Evolutionary conservation across 2,329 filamentous ascomycete genomes (phyloP).

Genomic region (Nannizziopsis barbatae): DNA sequence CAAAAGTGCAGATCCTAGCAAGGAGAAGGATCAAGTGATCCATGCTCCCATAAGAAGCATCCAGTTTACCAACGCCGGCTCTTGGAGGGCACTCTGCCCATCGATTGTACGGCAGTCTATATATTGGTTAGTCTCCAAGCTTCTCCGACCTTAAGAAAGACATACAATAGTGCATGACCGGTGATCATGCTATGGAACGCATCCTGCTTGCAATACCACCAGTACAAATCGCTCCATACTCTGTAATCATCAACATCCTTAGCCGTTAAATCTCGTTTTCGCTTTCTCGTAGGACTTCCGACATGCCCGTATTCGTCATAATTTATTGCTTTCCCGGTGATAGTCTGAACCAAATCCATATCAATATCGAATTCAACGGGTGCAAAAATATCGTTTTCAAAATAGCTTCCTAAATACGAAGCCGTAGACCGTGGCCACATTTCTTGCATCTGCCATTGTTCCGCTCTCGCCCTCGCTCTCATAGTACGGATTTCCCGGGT

Average conservation of each 20-base stretch:
- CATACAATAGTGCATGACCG: slow-evolving; percentile 74
- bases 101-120: slow-evolving; percentile 63
- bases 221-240: slow-evolving; percentile 74
- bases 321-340: slow-evolving; percentile 47
- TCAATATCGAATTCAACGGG: slow-evolving; percentile 42
- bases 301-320: slow-evolving; percentile 49
- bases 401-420: slow-evolving; percentile 26
- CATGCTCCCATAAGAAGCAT: slow-evolving; percentile 75
- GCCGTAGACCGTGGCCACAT: slow-evolving; percentile 16
- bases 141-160: slow-evolving; percentile 18
- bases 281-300: slow-evolving; percentile 15
- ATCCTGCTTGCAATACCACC: slow-evolving; percentile 96
- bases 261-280: slow-evolving; percentile 30
- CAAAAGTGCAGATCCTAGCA: slow-evolving; percentile 67
- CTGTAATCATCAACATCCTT: slow-evolving; percentile 70
- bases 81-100: slow-evolving; percentile 86
- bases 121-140: not conserved
- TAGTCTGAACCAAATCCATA: slow-evolving; percentile 45
- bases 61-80: slow-evolving; percentile 62
- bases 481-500: slow-evolving; percentile 58
- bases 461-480: slow-evolving; percentile 40
- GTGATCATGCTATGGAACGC: slow-evolving; percentile 82
- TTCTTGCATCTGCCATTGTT: slow-evolving; percentile 22
- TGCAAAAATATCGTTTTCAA: slow-evolving; percentile 34
- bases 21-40: slow-evolving; percentile 79